Evolutionary conservation across 345 rosid genomes (phyloP), one percentile per base, ranked within the genome.

Genomic region (Excoecaria cochinchinensis): DNA sequence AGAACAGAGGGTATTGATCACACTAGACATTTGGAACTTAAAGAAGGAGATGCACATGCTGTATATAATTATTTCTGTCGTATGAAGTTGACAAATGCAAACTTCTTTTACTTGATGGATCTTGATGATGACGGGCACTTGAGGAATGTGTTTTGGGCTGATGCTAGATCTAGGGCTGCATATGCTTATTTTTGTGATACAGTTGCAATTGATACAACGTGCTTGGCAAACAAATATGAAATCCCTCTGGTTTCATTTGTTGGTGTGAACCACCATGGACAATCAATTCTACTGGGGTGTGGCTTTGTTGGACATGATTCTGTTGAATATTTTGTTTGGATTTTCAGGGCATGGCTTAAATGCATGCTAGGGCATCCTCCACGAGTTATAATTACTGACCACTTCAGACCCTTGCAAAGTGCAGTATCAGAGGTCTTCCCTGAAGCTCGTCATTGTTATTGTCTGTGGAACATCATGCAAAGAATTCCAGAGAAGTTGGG

Each of bases 131-230:
- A 80, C 22, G 84, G 86, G 58, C 69, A 60, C 78, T 56, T 87
- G 67, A 89, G 82, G 84, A 89, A 84, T 76, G 82, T 87, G 51
- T 83, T 87, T 51, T 87, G 92, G 90, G 88, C 84, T 39, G 90
- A 86, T 83, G 80, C 87, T 8, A 80, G 86, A 79, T 82, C 89
- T 39, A 83, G 90, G 68, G 51, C 71, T 62, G 84, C 81, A 55
- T 80, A 78, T 71, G 73, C 76, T 70, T 74, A 80, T 71, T 88
- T 88, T 64, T 78, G 69, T 61, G 90, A 85, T 74, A 77, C 80
- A 0, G 78, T 87, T 57, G 82, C 82, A 36, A 79, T 87, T 48
- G 88, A 87, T 76, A 83, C 89, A 39, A 83, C 87, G 16, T 86
- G 85, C 81, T 74, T 87, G 75, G 75, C 82, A 58, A 89, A 79